Base-by-base conservation (phyloP, 176 grass and related monocot genomes). In the Leersia perrieri region DNA sequence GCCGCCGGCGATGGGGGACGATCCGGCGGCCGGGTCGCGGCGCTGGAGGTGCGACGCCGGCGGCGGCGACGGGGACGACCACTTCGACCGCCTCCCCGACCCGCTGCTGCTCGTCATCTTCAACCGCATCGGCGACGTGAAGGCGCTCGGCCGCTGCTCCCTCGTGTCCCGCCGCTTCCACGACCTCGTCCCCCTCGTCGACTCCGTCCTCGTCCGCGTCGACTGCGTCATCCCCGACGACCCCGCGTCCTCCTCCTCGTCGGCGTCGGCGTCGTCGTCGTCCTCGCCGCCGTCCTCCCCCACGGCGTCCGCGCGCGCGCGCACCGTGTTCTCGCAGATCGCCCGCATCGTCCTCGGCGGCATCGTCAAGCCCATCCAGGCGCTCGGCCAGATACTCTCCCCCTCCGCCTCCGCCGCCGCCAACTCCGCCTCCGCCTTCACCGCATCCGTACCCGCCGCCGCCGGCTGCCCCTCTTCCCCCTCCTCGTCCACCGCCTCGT, bases 211-310 rank as follows among this genome's bases (percentile, higher is more conserved):
- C 62, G 87, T 98, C 38, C 80, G 88, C 83, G 92, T 98, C 73
- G 92, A 98, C 70, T 98, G 95, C 86, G 95, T 95, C 29, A 92
- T 98, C 83, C 88, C 90, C 28, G 92, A 98, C 78, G 92, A 98
- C 39, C 82, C 88, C n/a, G 31, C 81, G 1, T 60, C 88, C 2
- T 68, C 88, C 1, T 53, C 77, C 30, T 64, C 93, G 1, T 60
- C 88, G 5, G 32, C 93, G 1, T 60, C 88, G 5, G 32, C 85
- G 33, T 33, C 26, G 11, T 22, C 58, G 22, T 84, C 75, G 42
- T 35, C 72, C 5, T 72, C 68, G 72, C 45, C 73, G 18, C 66
- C 84, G 18, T 80, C 68, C 31, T 83, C 60, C 14, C 74, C 68
- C 3, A 86, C 82, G 5, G 87, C 75, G 28, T 85, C 83, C 33